Conservation (phyloP, 169 alveolate species). For the Theileria annulata region DNA sequence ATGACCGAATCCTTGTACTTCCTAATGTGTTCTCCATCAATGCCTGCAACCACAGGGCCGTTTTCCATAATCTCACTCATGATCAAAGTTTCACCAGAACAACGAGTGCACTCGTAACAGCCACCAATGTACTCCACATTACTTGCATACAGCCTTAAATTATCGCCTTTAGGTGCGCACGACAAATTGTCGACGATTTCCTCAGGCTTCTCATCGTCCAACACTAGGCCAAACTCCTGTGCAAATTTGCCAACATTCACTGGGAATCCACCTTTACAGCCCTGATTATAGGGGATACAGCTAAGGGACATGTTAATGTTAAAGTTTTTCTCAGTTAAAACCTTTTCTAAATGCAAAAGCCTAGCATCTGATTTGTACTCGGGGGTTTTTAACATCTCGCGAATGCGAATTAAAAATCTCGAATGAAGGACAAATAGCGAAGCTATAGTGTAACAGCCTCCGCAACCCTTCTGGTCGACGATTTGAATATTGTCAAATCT, state of each 20-base stretch:
- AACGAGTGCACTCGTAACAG: constrained; percentile 80
- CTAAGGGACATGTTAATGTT: constrained; percentile 32
- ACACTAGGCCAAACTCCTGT: constrained; percentile 78
- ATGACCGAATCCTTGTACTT: constrained; percentile 62
- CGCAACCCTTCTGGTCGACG: constrained; percentile 88
- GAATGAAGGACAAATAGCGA: constrained; percentile 83
- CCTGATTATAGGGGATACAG: constrained; percentile 80
- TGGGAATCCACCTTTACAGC: constrained; percentile 90
- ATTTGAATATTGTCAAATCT: constrained; percentile 28
- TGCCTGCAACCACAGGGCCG: constrained; percentile 85
- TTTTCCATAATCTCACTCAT: constrained; percentile 76
- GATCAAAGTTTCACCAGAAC: constrained; percentile 74
- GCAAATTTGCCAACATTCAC: constrained; percentile 85
- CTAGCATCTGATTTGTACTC: constrained; percentile 16
- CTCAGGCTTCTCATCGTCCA: constrained; percentile 13
- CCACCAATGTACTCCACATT: constrained; percentile 83
- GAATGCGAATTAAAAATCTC: constrained; percentile 80
- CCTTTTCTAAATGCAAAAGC: constrained; percentile 11
- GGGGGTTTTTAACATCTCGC: constrained; percentile 48
- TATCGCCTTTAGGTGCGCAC: constrained; percentile 12
- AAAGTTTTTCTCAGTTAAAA: constrained; percentile 9
- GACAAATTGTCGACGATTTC: constrained; percentile 5
- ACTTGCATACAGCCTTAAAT: constrained; percentile 64
- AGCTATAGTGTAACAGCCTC: constrained; percentile 94
- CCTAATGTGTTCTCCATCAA: constrained; percentile 75